Evolutionary conservation across 2,329 filamentous ascomycete species (phyloP).

Genomic region (Calonectria pseudoreteaudii): DNA sequence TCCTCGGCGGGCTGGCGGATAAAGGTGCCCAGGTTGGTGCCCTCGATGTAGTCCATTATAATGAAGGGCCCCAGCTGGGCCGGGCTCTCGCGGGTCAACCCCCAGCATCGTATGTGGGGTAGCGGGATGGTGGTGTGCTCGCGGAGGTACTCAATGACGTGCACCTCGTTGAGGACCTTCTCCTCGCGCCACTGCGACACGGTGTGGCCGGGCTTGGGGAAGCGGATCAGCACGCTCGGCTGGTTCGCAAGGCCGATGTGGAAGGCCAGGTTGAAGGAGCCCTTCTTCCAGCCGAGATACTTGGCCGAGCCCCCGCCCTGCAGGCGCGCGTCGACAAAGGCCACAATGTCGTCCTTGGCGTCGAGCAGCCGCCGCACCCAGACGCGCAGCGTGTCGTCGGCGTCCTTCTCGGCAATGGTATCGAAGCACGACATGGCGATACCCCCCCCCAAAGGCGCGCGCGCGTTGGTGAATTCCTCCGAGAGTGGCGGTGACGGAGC

Average conservation of each 20-base stretch:
- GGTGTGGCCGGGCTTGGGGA: conserved; percentile 40
- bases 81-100: conserved; percentile 45
- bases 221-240: conserved; percentile 42
- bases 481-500: conserved; percentile 1
- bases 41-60: conserved; percentile 48
- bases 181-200: conserved; percentile 39
- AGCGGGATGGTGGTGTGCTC: conserved; percentile 48
- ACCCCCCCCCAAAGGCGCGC: background rate
- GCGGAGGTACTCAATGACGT: conserved; percentile 42
- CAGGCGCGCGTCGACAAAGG: conserved; percentile 36
- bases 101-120: conserved; percentile 42
- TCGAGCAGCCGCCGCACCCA: conserved; percentile 23
- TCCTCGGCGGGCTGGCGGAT: conserved; percentile 40
- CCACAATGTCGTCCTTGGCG: conserved; percentile 35
- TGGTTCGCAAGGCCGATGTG: conserved; percentile 35
- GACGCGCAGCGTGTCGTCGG: conserved; percentile 5
- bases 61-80: conserved; percentile 48
- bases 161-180: conserved; percentile 47
- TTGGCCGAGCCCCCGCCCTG: conserved; percentile 28
- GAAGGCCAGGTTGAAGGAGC: conserved; percentile 46
- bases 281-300: conserved; percentile 41
- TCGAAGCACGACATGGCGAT: conserved; percentile 8
- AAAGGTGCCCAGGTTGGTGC: conserved; percentile 35
- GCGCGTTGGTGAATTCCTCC: background rate
- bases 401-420: conserved; percentile 3